These are phyloP conservation scores for Noccaea caerulescens DNA, from an alignment of 345 rosid species.

Conservation along the genomic window DNA sequence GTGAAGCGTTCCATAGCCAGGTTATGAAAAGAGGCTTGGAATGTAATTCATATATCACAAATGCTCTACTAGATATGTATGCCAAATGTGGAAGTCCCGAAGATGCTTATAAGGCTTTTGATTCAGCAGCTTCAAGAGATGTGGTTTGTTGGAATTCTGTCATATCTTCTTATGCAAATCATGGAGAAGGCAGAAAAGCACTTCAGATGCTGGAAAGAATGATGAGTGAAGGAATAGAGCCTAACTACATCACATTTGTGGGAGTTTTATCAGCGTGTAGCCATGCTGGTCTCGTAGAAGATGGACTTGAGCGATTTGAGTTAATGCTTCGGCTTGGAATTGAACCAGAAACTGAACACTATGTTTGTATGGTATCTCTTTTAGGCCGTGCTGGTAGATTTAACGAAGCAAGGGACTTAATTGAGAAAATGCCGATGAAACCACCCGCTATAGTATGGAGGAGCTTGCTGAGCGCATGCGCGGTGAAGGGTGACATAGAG, in stretches of 20 bases:
- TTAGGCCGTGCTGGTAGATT: constrained; percentile 68
- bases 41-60: constrained; percentile 58
- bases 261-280: constrained; percentile 78
- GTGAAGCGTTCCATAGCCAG: constrained; percentile 68
- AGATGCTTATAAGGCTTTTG: constrained; percentile 60
- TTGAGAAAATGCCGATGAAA: constrained; percentile 58
- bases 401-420: constrained; percentile 62
- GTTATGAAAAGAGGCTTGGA: constrained; percentile 52
- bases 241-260: constrained; percentile 68
- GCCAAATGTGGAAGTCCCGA: constrained; percentile 75
- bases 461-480: constrained; percentile 68
- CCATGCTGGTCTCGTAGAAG: constrained; percentile 72
- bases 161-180: constrained; percentile 68
- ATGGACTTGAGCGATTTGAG: constrained; percentile 55
- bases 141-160: constrained; percentile 74
- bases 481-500: constrained; percentile 54
- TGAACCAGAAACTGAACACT: constrained; percentile 70
- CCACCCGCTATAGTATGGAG: constrained; percentile 69
- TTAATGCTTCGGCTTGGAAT: constrained; percentile 60
- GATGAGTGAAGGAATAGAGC: constrained; percentile 59
- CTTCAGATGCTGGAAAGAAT: constrained; percentile 59
- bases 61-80: constrained; percentile 75
- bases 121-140: constrained; percentile 50
- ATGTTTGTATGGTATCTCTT: constrained; percentile 69
- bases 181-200: constrained; percentile 66